Percentiles rank a stretch among this genome's conserved stretches.
phyloP scores from a whole-genome alignment of 352 stramenopile genomes.

The Phytophthora pisi region DNA sequence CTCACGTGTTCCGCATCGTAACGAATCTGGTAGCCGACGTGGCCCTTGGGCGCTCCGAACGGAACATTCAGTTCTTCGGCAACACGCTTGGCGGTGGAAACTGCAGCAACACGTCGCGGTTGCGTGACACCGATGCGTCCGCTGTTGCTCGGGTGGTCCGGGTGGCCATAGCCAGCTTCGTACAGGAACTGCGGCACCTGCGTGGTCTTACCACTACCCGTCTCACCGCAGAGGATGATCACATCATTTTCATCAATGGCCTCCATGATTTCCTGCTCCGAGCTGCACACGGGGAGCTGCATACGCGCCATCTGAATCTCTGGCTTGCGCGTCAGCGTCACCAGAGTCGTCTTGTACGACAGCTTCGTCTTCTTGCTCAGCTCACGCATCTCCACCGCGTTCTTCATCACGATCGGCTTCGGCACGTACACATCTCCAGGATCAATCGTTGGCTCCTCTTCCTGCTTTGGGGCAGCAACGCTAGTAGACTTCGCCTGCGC shows the following conservation, averaged over 20 bases:
- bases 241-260: constrained; percentile 95
- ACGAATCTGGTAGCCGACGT: constrained; percentile 98
- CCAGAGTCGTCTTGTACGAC: constrained; percentile 73
- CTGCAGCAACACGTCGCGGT: constrained; percentile 97
- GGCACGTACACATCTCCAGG: constrained; percentile 61
- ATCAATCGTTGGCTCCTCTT: constrained; percentile 35
- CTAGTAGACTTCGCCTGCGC: constrained; percentile 7
- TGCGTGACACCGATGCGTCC: constrained; percentile 96
- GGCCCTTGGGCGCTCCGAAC: constrained; percentile 61
- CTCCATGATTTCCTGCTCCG: constrained; percentile 99
- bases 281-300: constrained; percentile 97
- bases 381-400: constrained; percentile 55
- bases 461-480: constrained; percentile 4
- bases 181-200: constrained; percentile 99
- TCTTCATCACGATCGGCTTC: constrained; percentile 75
- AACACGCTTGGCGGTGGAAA: constrained; percentile 97
- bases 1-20: constrained; percentile 96
- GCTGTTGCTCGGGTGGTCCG: constrained; percentile 52
- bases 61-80: constrained; percentile 95
- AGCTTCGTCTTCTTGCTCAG: constrained; percentile 55
- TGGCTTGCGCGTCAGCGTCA: constrained; percentile 76
- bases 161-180: constrained; percentile 90
- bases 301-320: constrained; percentile 92
- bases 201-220: constrained; percentile 98
- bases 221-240: constrained; percentile 98